Evolutionary conservation across 2,329 filamentous ascomycete genomes (phyloP), one percentile per base, ranked within the genome.

Genomic region (Aurifilum marmelostoma): DNA sequence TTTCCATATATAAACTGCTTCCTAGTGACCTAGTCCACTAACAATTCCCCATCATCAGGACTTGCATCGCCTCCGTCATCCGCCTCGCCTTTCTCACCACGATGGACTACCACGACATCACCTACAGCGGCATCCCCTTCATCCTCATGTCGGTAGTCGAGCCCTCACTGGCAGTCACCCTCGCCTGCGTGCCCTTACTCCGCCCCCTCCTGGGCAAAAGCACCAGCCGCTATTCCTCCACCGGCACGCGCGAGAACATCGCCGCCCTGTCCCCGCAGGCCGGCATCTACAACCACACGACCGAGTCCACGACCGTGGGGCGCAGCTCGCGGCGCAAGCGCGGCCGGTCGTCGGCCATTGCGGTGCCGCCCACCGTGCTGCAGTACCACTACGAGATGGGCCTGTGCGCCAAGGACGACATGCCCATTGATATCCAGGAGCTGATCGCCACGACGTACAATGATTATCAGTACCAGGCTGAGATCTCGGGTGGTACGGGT

Each of bases 141-240:
- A 37, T 68, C 11, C 62, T 68, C 41, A 68, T 68, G 66, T 77
- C 76, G 11, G 76, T 75, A 16, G n/a, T 78, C 75, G 81, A 82
- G 73, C 80, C 79, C 7, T 76, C 76, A 52, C 74, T 83, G 37
- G 80, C 76, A 37, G 76, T 83, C 8, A 78, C 76, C 7, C 72
- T 79, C n/a, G 77, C 79, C 54, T 83, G 79, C 65, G 74, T 82
- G 32, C 80, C 81, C 0, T 75, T 81, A n/a, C 73, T 82, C 54
- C 78, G 80, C 1, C 80, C 82, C 5, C 74, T 83, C 9, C 73
- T 83, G 4, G 77, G 71, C 34, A 75, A 70, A 5, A 9, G 34
- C 11, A 37, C 39, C 21, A 64, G 41, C 7, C 32, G 54, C 6
- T 68, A 64, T n/a, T 68, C 66, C 7, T 54, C 66, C 1, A 65